Evolutionary conservation across 768 basidiomycete genomes (phyloP).

Genomic region (Cystofilobasidium macerans): DNA sequence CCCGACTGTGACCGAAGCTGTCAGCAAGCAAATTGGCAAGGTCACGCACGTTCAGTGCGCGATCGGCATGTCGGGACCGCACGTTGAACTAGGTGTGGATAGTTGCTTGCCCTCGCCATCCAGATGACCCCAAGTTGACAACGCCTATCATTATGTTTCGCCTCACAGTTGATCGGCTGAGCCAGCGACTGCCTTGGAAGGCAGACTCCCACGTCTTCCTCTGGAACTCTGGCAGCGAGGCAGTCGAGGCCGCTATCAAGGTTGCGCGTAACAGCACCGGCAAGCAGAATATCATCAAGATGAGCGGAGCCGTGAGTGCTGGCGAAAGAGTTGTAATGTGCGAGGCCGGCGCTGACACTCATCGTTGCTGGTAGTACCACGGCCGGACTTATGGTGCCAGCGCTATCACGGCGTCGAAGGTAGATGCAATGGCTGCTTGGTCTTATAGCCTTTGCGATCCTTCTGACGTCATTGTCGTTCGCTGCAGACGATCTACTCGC

Average conservation of each 20-base stretch:
- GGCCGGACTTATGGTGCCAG: conserved; percentile 71
- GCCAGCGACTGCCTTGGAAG: conserved; percentile 79
- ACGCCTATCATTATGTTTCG: too few relatives aligned
- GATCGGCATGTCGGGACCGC: conserved; percentile 75
- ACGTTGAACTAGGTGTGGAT: conserved; percentile 53
- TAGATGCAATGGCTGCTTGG: too few relatives aligned
- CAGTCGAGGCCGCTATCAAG: conserved; percentile 79
- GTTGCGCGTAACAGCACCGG: conserved; percentile 69
- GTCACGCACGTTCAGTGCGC: conserved; percentile 47
- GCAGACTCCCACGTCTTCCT: conserved; percentile 93
- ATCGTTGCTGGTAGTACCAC: conserved; percentile 53
- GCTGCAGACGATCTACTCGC: conserved; percentile 82
- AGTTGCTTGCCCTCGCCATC: neutral
- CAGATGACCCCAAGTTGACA: too few relatives aligned
- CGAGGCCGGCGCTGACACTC: conserved; percentile 19
- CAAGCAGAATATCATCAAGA: conserved; percentile 73
- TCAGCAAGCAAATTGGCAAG: conserved; percentile 62
- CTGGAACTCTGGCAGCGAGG: conserved; percentile 93
- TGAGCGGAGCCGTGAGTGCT: conserved; percentile 56
- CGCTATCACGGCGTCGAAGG: conserved; percentile 45
- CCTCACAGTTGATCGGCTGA: conserved; percentile 54
- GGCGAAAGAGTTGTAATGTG: too few relatives aligned
- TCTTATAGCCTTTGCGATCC: too few relatives aligned
- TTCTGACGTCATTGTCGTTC: conserved; percentile 12
- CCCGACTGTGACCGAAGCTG: conserved; percentile 71